Base-by-base conservation (phyloP, 2,329 filamentous ascomycete genomes). In the Neonectria magnoliae region DNA sequence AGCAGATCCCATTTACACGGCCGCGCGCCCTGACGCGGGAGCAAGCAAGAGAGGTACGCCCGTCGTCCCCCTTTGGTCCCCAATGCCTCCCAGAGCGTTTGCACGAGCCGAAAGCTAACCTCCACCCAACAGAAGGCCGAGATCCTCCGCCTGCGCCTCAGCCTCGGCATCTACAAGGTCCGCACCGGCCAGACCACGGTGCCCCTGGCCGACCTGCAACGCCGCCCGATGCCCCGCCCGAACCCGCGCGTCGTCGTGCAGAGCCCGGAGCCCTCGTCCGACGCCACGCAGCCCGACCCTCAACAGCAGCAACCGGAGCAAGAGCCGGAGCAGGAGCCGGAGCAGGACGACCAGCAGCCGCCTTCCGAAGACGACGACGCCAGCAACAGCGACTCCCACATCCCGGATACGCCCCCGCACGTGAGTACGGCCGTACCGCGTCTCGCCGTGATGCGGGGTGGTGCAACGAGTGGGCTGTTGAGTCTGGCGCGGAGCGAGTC, bases 111-210 rank as follows among this genome's bases (percentile, higher is more conserved):
- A 38, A n/a, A 31, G 31, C 68, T 68, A 44, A 71, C 66, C 53
- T 44, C 51, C 64, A 61, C 36, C 25, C 22, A 31, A 18, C 53
- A 91, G 85, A 86, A 87, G 78, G 90, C 89, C 20, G 87, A 91
- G 73, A 86, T 88, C 53, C 82, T 94, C 48, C 86, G 86, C 56
- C 84, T 93, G 10, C 86, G 91, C n/a, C 86, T 94, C 16, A 84
- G 87, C 29, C 85, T 93, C 20, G 92, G 91, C 14, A 87, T 86
- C 73, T 94, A 93, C 82, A 94, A 94, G 79, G 83, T 94, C 69
- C 86, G 85, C 62, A 94, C 91, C 2, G 89, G 91, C 64, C 92
- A 94, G 78, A 85, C 88, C 58, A 81, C 86, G 62, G 83, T 92
- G 29, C 89, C 91, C 1, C 84, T 93, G 65, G 83, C 88, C 60